These are phyloP conservation scores for Talaromyces marneffei DNA, from an alignment of 2,329 filamentous ascomycete species.

Conservation along the genomic window DNA sequence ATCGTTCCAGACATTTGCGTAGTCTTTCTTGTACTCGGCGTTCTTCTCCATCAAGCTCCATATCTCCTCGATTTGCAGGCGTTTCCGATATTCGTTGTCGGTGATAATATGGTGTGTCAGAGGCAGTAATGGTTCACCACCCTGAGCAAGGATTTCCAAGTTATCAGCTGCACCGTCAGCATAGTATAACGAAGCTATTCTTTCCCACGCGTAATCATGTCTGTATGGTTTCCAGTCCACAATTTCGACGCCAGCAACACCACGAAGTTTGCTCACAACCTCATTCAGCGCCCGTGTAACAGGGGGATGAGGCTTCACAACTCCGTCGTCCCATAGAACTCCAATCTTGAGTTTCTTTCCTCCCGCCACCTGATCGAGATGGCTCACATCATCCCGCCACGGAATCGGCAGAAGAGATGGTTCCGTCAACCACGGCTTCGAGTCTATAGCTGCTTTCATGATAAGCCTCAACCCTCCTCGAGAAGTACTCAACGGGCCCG, in stretches of 20 bases:
- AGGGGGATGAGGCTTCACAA: conserved; percentile 59
- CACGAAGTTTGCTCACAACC: conserved; percentile 27
- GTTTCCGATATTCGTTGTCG: conserved; percentile 47
- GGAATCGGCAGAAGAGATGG: conserved; percentile 31
- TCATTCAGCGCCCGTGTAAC: conserved; percentile 51
- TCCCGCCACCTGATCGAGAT: conserved; percentile 28
- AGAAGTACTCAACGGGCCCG: conserved; percentile 24
- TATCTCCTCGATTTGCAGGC: conserved; percentile 38
- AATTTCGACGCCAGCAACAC: conserved; percentile 19
- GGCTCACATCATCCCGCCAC: conserved; percentile 21
- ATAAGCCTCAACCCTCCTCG: conserved; percentile 25
- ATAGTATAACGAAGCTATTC: conserved; percentile 48
- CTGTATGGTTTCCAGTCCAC: conserved; percentile 39
- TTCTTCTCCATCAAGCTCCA: conserved; percentile 39
- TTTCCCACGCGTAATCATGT: conserved; percentile 46
- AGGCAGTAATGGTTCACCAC: conserved; percentile 54
- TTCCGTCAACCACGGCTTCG: conserved; percentile 29
- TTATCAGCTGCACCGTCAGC: conserved; percentile 56
- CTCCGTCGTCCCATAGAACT: conserved; percentile 16
- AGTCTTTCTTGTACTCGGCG: conserved; percentile 40
- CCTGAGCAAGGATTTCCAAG: conserved; percentile 44
- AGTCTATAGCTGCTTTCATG: conserved; percentile 28
- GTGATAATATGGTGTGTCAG: conserved; percentile 55
- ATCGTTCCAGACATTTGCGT: conserved; percentile 43
- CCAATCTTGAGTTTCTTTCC: conserved; percentile 36